Conservation (phyloP, 164 flowering plant species). For the Tetracentron sinense region DNA sequence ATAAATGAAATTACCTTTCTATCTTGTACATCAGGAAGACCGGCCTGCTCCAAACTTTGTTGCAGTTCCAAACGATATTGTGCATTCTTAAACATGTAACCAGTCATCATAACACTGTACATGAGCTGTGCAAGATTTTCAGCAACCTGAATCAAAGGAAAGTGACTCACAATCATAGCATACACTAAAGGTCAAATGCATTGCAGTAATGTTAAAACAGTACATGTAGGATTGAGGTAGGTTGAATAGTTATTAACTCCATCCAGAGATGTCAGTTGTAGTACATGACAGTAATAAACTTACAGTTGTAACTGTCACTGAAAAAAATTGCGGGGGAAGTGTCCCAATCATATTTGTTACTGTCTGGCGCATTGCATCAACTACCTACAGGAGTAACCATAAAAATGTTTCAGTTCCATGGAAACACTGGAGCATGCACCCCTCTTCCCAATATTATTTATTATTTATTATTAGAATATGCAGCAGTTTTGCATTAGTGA, state of each 20-base stretch:
- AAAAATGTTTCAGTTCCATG: not conserved
- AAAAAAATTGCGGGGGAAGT: constrained; percentile 93
- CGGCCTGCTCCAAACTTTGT: constrained; percentile 89
- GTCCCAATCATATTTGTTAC: constrained; percentile 98
- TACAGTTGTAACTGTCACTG: constrained; percentile 90
- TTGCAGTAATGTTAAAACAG: not conserved
- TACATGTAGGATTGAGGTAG: not conserved
- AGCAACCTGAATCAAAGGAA: constrained; percentile 66
- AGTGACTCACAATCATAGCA: not conserved
- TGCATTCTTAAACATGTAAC: constrained; percentile 96
- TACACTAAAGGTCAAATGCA: not conserved
- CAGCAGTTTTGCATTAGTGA: not conserved
- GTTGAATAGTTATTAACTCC: not conserved
- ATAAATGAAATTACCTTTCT: constrained; percentile 34
- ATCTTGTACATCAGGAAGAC: constrained; percentile 74
- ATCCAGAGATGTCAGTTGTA: too few relatives aligned
- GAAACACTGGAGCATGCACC: not conserved
- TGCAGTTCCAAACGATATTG: constrained; percentile 86
- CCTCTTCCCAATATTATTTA: not conserved
- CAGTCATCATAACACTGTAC: constrained; percentile 98
- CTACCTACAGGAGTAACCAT: constrained; percentile 48
- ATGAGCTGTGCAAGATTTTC: constrained; percentile 99
- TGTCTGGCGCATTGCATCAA: constrained; percentile 97
- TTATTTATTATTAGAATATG: not conserved
- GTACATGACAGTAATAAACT: constrained; percentile 22